These are phyloP conservation scores for Aquilaria yunnanensis DNA, from an alignment of 345 rosid species.

Conservation along the genomic window DNA sequence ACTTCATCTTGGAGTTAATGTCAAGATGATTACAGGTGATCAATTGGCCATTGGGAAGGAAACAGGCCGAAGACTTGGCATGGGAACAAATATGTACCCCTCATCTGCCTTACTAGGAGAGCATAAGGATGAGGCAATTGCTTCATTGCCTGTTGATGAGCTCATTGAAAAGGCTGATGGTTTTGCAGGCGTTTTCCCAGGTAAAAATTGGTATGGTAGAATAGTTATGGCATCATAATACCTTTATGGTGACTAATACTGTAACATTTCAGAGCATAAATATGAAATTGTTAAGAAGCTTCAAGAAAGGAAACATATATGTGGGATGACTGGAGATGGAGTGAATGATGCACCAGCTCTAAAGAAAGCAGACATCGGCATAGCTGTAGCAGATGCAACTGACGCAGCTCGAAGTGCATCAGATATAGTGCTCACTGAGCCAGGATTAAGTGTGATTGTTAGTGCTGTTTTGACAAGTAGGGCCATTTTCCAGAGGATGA, in stretches of 20 bases:
- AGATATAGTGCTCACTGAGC: slow-evolving; percentile 74
- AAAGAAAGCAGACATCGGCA: slow-evolving; percentile 79
- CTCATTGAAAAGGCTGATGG: slow-evolving; percentile 81
- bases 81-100: slow-evolving; percentile 83
- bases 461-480: slow-evolving; percentile 80
- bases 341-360: slow-evolving; percentile 84
- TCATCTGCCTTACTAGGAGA: slow-evolving; percentile 68
- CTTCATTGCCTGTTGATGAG: slow-evolving; percentile 46
- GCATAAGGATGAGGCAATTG: slow-evolving; percentile 34
- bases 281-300: slow-evolving; percentile 72
- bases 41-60: slow-evolving; percentile 73
- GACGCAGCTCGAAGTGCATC: slow-evolving; percentile 83
- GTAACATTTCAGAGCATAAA: slow-evolving; percentile 47
- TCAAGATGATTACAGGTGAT: slow-evolving; percentile 80
- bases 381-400: slow-evolving; percentile 81
- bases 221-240: no score
- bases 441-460: slow-evolving; percentile 69
- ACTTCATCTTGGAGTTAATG: slow-evolving; percentile 63
- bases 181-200: slow-evolving; percentile 80
- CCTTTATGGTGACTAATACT: no score
- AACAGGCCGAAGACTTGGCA: slow-evolving; percentile 71
- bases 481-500: slow-evolving; percentile 87
- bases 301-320: slow-evolving; percentile 71
- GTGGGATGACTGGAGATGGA: slow-evolving; percentile 91
- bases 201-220: slow-evolving; percentile 14